Evolutionary conservation across 2,329 filamentous ascomycete species (phyloP).

Genomic region (Phoma sp.): DNA sequence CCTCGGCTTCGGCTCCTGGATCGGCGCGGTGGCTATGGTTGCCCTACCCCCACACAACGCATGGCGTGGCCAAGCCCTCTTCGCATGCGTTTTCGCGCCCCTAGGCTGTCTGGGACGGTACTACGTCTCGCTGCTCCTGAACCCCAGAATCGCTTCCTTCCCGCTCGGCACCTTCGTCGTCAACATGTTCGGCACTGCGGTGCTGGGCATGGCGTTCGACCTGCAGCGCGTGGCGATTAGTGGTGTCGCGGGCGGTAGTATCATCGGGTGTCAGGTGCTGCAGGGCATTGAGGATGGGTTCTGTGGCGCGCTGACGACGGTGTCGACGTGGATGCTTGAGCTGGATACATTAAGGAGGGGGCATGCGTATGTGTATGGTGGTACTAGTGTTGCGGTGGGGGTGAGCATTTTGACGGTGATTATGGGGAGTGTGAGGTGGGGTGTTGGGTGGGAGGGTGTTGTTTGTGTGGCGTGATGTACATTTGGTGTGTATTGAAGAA

Average conservation of each 20-base stretch:
- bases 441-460: conserved; percentile 51
- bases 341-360: conserved; percentile 50
- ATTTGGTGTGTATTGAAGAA: background rate
- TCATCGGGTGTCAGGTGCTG: conserved; percentile 54
- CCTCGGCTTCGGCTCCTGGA: conserved; percentile 77
- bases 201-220: conserved; percentile 80
- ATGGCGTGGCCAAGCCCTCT: conserved; percentile 79
- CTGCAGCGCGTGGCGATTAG: conserved; percentile 69
- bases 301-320: conserved; percentile 57
- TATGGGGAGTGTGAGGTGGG: conserved; percentile 81
- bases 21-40: conserved; percentile 75
- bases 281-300: conserved; percentile 59
- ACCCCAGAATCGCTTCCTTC: conserved; percentile 70
- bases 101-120: conserved; percentile 79
- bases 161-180: conserved; percentile 86
- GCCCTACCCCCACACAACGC: conserved; percentile 72
- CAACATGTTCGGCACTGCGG: conserved; percentile 77
- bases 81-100: conserved; percentile 83
- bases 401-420: conserved; percentile 70
- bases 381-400: conserved; percentile 65
- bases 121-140: conserved; percentile 75
- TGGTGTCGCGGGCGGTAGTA: conserved; percentile 49
- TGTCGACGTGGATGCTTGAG: conserved; percentile 58
- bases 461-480: conserved; percentile 38
- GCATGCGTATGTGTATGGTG: conserved; percentile 74